phyloP scores from a whole-genome alignment of 1,284 basidiomycete species.

The Pyrrhoderma noxium region DNA sequence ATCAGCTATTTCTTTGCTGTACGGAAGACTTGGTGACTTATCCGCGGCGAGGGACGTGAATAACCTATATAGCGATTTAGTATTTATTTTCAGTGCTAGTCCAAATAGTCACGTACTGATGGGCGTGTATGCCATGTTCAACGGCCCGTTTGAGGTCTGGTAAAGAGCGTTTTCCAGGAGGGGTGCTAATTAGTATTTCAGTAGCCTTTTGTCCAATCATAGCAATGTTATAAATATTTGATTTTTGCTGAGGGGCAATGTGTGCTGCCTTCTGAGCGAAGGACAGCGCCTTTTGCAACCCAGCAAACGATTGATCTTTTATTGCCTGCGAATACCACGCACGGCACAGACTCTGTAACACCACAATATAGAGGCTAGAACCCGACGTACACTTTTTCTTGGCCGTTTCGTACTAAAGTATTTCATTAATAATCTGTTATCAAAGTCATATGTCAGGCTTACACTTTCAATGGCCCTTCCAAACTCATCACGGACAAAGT shows the following conservation, averaged over 20 bases:
- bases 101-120: slow-evolving; percentile 52
- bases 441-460: slow-evolving; percentile 27
- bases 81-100: neutral
- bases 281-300: slow-evolving; percentile 73
- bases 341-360: slow-evolving; percentile 77
- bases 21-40: slow-evolving; percentile 64
- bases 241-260: slow-evolving; percentile 79
- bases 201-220: slow-evolving; percentile 95
- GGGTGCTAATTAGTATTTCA: slow-evolving; percentile 74
- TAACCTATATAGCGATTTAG: slow-evolving; percentile 39
- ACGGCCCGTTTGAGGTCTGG: slow-evolving; percentile 74
- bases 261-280: slow-evolving; percentile 83
- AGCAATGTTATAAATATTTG: slow-evolving; percentile 87
- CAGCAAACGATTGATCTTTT: slow-evolving; percentile 73
- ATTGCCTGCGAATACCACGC: slow-evolving; percentile 90
- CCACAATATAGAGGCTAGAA: slow-evolving; percentile 50
- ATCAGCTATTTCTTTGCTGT: slow-evolving; percentile 79
- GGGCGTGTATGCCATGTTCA: slow-evolving; percentile 79
- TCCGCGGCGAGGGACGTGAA: slow-evolving; percentile 80
- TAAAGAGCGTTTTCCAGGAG: slow-evolving; percentile 68
- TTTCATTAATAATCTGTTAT: neutral
- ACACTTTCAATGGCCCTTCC: slow-evolving; percentile 92
- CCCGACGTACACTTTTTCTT: slow-evolving; percentile 64
- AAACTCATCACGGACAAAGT: slow-evolving; percentile 85
- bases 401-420: slow-evolving; percentile 78